Evolutionary conservation across 306 rosid genomes (phyloP).

Genomic region (Pyrus pyrifolia): DNA sequence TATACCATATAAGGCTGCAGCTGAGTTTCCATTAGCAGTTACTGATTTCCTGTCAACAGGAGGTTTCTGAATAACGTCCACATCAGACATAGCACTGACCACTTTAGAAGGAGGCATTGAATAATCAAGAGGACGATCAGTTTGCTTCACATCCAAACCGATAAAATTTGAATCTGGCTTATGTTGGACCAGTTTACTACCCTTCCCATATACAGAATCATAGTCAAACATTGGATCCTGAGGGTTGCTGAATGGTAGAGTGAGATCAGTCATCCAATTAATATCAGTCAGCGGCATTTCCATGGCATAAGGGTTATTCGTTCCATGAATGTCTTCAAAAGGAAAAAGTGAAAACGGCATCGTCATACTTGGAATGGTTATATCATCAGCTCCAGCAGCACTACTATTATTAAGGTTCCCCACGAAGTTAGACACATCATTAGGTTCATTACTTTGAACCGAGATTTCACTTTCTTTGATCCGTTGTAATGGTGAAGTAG

Average conservation of each 20-base stretch:
- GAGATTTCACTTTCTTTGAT: slow-evolving; percentile 13
- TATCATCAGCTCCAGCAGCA: slow-evolving; percentile 11
- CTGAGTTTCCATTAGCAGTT: not conserved
- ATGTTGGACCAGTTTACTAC: not conserved
- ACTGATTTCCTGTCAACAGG: slow-evolving; percentile 5
- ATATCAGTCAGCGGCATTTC: not conserved
- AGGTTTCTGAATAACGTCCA: slow-evolving; percentile 15
- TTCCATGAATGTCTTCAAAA: not conserved
- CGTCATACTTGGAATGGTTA: not conserved
- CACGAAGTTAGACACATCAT: slow-evolving; percentile 2
- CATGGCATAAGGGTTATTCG: slow-evolving; percentile 9
- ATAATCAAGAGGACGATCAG: slow-evolving; percentile 11
- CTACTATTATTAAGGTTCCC: not conserved
- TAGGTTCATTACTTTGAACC: not conserved
- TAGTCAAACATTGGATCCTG: slow-evolving; percentile 8
- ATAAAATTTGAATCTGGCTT: not conserved
- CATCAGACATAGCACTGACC: slow-evolving; percentile 5
- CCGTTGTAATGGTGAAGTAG: slow-evolving; percentile 3
- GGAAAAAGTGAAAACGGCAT: slow-evolving; percentile 20
- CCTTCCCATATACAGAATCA: not conserved
- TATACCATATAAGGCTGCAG: slow-evolving; percentile 12
- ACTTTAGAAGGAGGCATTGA: slow-evolving; percentile 1
- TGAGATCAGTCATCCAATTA: slow-evolving; percentile 11
- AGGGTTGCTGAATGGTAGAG: slow-evolving; percentile 15
- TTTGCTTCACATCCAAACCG: slow-evolving; percentile 10